phyloP scores from a whole-genome alignment of 306 rosid genomes.

The Nissolia schottii region DNA sequence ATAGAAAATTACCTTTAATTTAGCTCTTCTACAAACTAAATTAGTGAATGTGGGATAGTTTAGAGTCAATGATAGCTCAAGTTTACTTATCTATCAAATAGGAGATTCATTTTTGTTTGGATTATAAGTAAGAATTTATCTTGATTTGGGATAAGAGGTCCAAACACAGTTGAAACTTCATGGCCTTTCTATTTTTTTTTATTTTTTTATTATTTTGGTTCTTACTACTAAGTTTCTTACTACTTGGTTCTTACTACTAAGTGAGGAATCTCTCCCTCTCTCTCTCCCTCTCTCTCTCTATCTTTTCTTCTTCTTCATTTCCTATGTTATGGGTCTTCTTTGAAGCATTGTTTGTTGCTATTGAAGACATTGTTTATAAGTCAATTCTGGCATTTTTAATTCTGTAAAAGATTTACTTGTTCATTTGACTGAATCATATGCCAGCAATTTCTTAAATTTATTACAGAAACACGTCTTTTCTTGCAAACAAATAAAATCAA shows the following conservation, averaged over 20 bases:
- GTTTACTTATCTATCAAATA: too few relatives aligned
- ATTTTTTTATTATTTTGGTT: too few relatives aligned
- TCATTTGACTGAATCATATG: slow-evolving; percentile 12
- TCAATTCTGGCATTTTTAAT: not conserved
- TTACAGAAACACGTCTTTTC: not conserved
- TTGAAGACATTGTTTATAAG: slow-evolving; percentile 1
- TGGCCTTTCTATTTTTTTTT: not conserved
- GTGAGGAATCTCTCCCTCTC: not conserved
- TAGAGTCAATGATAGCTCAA: too few relatives aligned
- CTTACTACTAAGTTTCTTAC: not conserved
- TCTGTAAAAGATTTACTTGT: not conserved
- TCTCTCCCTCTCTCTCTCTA: not conserved
- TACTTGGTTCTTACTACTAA: too few relatives aligned
- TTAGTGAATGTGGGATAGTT: too few relatives aligned
- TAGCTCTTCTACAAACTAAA: too few relatives aligned
- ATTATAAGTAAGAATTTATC: too few relatives aligned
- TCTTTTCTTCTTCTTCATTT: not conserved
- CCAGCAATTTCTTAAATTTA: not conserved
- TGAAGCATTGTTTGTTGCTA: not conserved
- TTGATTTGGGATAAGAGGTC: not conserved
- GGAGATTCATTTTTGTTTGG: too few relatives aligned
- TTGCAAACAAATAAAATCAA: not conserved
- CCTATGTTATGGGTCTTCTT: not conserved
- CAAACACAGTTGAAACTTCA: not conserved
- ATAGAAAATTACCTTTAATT: too few relatives aligned